Percentiles rank a stretch among this genome's conserved stretches.
Conservation (phyloP, 345 rosid genomes). For the Arabidopsis suecica region DNA sequence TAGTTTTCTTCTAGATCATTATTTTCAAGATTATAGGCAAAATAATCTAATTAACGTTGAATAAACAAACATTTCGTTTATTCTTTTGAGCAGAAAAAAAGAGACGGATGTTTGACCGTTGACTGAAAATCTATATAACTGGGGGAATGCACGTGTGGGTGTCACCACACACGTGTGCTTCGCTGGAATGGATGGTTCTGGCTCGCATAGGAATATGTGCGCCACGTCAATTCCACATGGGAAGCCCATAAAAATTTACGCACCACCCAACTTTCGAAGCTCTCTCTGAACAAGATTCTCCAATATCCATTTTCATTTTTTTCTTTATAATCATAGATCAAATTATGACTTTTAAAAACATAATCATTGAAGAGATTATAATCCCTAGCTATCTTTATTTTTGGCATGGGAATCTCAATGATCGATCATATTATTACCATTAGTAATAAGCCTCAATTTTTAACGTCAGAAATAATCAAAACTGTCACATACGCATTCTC, state of each 20-base stretch:
- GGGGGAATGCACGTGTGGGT: constrained; percentile 38
- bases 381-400: constrained; percentile 8
- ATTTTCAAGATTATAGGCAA: background rate
- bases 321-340: constrained; percentile 12
- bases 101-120: constrained; percentile 36
- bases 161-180: constrained; percentile 39
- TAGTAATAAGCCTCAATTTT: background rate
- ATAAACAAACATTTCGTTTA: background rate
- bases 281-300: constrained; percentile 24
- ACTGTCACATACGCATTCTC: background rate
- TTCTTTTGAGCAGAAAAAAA: background rate
- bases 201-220: constrained; percentile 33
- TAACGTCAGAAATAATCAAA: background rate
- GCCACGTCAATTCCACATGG: constrained; percentile 47
- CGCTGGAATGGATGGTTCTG: constrained; percentile 38
- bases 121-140: constrained; percentile 12
- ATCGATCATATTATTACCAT: background rate
- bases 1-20: no score
- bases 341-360: constrained; percentile 4
- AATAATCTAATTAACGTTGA: background rate
- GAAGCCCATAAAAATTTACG: background rate
- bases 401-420: constrained; percentile 40
- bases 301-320: constrained; percentile 26
- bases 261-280: constrained; percentile 38
- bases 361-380: constrained; percentile 15